A percentile compares a stretch with the other conserved stretches of the same genome.
phyloP scores from a whole-genome alignment of 139 green algal genomes.

The Chlorella sp. region DNA sequence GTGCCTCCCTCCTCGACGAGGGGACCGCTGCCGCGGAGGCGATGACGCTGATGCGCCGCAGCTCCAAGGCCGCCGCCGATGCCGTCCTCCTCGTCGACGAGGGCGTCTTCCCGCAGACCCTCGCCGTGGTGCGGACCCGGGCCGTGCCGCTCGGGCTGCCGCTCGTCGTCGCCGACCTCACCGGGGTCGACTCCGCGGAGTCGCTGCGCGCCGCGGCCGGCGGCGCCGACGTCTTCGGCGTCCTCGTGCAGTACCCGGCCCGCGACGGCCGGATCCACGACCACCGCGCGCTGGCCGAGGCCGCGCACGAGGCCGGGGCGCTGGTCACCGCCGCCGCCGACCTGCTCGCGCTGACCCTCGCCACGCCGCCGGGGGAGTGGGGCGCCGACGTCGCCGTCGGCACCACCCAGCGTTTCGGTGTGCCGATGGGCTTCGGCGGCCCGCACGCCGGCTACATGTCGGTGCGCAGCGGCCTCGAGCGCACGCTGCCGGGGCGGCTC shows the following conservation, averaged over 20 bases:
- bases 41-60: slow-evolving; percentile 99
- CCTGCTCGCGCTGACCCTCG: slow-evolving; percentile 90
- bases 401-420: slow-evolving; percentile 83
- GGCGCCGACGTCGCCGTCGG: slow-evolving; percentile 97
- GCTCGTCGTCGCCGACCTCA: slow-evolving; percentile 68
- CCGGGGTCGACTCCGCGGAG: slow-evolving; percentile 51
- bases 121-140: slow-evolving; percentile 87
- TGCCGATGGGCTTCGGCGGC: slow-evolving; percentile 85
- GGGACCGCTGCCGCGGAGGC: slow-evolving; percentile 96
- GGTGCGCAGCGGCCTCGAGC: slow-evolving; percentile 85
- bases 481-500: slow-evolving; percentile 90
- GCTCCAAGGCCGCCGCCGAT: slow-evolving; percentile 76
- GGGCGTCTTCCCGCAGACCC: slow-evolving; percentile 97
- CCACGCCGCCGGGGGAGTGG: slow-evolving; percentile 93
- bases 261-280: slow-evolving; percentile 86
- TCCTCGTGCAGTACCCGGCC: slow-evolving; percentile 94
- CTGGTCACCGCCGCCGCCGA: slow-evolving; percentile 86
- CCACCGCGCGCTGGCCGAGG: slow-evolving; percentile 71
- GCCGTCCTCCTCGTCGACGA: slow-evolving; percentile 28
- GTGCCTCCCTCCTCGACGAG: slow-evolving; percentile 96
- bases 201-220: too few relatives aligned
- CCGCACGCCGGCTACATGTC: slow-evolving; percentile 97
- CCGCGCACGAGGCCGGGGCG: slow-evolving; percentile 49
- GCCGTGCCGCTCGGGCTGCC: slow-evolving; percentile 92
- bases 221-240: slow-evolving; percentile 87